Base-by-base conservation (phyloP, 2,329 filamentous ascomycete species). In the Chaetothyriales sp. region DNA sequence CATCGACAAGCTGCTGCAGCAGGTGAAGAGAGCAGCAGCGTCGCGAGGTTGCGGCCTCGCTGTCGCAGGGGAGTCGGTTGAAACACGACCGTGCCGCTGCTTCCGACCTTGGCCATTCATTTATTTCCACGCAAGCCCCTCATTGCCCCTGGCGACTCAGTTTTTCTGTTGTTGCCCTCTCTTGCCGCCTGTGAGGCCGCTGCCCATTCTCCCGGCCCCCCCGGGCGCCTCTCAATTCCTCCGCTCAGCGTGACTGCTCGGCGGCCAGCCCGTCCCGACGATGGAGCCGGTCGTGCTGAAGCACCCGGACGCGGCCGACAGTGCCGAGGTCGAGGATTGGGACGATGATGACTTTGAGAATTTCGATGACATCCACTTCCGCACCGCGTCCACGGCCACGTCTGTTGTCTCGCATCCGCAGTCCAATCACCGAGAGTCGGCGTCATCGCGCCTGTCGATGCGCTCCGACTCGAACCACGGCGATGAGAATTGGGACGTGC, bases 401-500 rank as follows among this genome's bases (percentile, higher is more conserved):
- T 73, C 71, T 8, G 62, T 72, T 43, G 67, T 70, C 13, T 70
- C 67, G 29, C 69, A 66, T 43, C 72, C 70, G 46, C 59, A 60
- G 37, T 43, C 54, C 15, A 66, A 67, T 25, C 77, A 80, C 55
- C 80, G 86, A 57, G 85, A 89, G 62, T 89, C 85, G 18, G 80
- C 85, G 51, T 95, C 89, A 1, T 94, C 86, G 53, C 84, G 86
- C 60, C 71, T 82, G 58, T 94, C 89, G 18, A 80, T 88, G 62
- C 84, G 84, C 61, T 95, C 87, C 51, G 89, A 94, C 64, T 87
- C 83, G 1, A 73, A 81, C 58, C 77, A 78, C 51, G 74, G 69
- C 55, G 87, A 94, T 62, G 88, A 95, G 62, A 88, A 95, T 68
- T 89, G 83, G 73, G 88, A 95, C 61, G 78, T 97, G 19, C 79